These are phyloP conservation scores for Tulasnella sp. DNA, from an alignment of 768 basidiomycete species.

Conservation along the genomic window DNA sequence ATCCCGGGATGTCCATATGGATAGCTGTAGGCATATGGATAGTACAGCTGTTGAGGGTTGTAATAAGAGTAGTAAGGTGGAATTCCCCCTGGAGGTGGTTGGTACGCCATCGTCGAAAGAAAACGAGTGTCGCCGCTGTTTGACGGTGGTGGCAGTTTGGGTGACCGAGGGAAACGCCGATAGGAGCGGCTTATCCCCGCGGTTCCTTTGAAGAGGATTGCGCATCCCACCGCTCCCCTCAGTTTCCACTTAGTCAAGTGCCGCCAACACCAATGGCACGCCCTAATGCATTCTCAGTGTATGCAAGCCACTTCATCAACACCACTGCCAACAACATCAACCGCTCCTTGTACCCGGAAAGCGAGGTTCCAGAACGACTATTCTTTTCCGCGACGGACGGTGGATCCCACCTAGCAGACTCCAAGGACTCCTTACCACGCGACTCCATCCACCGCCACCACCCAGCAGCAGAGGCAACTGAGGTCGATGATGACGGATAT, in stretches of 20 bases:
- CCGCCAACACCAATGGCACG: slow-evolving; percentile 19
- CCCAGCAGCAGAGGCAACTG: slow-evolving; percentile 18
- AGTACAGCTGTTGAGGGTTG: slow-evolving; percentile 23
- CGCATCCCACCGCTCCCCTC: slow-evolving; percentile 8
- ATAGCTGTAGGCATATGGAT: slow-evolving; percentile 23
- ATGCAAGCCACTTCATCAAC: slow-evolving; percentile 77
- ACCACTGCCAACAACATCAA: slow-evolving; percentile 49
- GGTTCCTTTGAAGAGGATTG: neutral
- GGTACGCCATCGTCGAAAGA: slow-evolving; percentile 2
- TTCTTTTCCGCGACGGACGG: slow-evolving; percentile 84
- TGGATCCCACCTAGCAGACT: slow-evolving; percentile 64
- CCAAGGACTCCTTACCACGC: slow-evolving; percentile 49
- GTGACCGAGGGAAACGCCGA: neutral
- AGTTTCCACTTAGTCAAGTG: neutral
- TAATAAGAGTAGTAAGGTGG: slow-evolving; percentile 21
- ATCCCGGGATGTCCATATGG: slow-evolving; percentile 14
- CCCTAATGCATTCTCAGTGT: slow-evolving; percentile 58
- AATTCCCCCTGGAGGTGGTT: slow-evolving; percentile 10
- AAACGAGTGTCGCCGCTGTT: neutral
- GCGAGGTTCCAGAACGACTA: slow-evolving; percentile 48
- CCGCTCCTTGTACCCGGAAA: slow-evolving; percentile 49
- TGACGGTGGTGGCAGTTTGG: slow-evolving; percentile 1
- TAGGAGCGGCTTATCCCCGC: neutral
- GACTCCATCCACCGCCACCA: slow-evolving; percentile 25
- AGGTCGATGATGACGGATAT: slow-evolving; percentile 33